These are phyloP conservation scores for Thoreauomyces humboldtii DNA, from an alignment of 192 early-diverging fungal genomes.

Conservation along the genomic window DNA sequence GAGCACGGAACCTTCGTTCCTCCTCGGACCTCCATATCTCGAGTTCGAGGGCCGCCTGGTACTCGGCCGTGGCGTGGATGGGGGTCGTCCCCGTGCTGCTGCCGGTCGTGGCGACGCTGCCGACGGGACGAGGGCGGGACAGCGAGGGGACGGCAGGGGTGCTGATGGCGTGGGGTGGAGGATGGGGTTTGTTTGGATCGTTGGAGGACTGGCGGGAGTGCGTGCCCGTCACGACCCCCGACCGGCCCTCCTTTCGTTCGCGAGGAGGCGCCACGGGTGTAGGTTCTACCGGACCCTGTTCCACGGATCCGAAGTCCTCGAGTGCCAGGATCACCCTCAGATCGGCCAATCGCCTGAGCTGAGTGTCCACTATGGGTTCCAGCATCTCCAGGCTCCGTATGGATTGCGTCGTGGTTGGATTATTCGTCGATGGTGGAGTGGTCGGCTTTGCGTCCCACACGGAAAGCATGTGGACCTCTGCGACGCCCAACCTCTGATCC, in stretches of 20 bases:
- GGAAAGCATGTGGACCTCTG: constrained; percentile 30
- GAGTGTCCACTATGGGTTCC: not conserved
- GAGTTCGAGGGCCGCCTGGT: constrained; percentile 48
- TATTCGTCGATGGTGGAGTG: too few species aligned
- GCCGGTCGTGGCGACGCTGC: not conserved
- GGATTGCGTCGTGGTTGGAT: too few species aligned
- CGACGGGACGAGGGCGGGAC: not conserved
- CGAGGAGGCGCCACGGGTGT: not conserved
- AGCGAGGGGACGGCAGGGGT: not conserved
- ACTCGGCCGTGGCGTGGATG: constrained; percentile 43
- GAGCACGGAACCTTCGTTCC: constrained; percentile 37
- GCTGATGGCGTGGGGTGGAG: too few species aligned
- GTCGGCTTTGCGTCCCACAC: constrained; percentile 19
- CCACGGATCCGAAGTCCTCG: constrained; percentile 54
- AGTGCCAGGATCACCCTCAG: constrained; percentile 44
- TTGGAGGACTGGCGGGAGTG: not conserved
- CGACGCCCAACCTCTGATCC: constrained; percentile 38
- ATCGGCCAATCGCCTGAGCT: constrained; percentile 33
- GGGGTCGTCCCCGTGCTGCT: constrained; percentile 11
- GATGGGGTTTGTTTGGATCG: not conserved
- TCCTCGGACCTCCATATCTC: constrained; percentile 49
- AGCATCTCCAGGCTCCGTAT: constrained; percentile 26
- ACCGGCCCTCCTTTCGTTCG: not conserved
- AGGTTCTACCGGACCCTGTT: constrained; percentile 15
- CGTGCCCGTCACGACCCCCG: not conserved